phyloP scores from a whole-genome alignment of 345 rosid genomes.

The Arabis hirsuta region DNA sequence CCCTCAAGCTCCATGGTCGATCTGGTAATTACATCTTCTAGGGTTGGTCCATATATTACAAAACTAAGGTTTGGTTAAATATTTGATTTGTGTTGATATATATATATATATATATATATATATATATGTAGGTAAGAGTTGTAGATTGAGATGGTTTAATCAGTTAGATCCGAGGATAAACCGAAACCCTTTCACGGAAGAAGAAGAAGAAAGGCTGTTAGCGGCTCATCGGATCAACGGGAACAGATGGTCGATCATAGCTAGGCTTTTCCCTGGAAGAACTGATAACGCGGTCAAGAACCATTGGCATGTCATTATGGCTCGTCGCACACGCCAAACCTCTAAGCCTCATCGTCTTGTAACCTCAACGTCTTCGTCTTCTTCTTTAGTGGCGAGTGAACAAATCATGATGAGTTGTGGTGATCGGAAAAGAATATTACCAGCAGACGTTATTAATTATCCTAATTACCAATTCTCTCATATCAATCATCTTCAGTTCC shows the following conservation, averaged over 20 bases:
- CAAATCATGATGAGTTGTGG: conserved; percentile 20
- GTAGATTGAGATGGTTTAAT: conserved; percentile 96
- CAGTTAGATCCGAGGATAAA: conserved; percentile 93
- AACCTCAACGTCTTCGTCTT: conserved; percentile 23
- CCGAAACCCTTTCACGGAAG: conserved; percentile 83
- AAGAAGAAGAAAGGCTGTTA: conserved; percentile 86
- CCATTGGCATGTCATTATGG: conserved; percentile 98
- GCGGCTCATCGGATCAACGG: conserved; percentile 85
- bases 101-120: neutral
- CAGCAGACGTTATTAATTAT: conserved; percentile 13
- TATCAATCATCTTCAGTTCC: conserved; percentile 40
- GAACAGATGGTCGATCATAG: conserved; percentile 87
- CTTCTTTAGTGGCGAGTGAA: conserved; percentile 30
- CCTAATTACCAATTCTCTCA: conserved; percentile 38
- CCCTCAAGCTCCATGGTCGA: conserved; percentile 72
- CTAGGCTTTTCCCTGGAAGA: conserved; percentile 83
- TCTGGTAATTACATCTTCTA: conserved; percentile 51
- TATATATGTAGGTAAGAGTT: conserved; percentile 73
- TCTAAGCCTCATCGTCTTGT: conserved; percentile 31
- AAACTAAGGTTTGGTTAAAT: conserved; percentile 28
- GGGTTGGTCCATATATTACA: conserved; percentile 17
- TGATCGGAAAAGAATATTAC: conserved; percentile 26
- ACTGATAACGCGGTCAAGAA: conserved; percentile 98
- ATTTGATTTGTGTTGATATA: neutral
- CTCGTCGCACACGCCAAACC: conserved; percentile 57